phyloP scores from a whole-genome alignment of 2,329 filamentous ascomycete species.

The Aureobasidium uvarum region DNA sequence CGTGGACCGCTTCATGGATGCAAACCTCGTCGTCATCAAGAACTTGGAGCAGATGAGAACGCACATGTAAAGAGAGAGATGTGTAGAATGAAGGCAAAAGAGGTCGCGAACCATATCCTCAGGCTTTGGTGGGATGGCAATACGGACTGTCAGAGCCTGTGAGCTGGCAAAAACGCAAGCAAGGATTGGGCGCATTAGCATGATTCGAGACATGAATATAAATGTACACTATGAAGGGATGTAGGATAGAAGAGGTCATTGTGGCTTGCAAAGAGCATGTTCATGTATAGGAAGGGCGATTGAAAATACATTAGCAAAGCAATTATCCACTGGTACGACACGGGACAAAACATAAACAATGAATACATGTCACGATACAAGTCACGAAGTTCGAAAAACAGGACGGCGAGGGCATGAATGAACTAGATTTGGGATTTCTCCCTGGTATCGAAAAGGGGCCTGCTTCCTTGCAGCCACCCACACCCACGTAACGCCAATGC shows the following conservation, averaged over 20 bases:
- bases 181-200: not conserved
- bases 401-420: slow-evolving; percentile 26
- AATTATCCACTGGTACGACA: not conserved
- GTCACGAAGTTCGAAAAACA: not conserved
- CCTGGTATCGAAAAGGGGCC: slow-evolving; percentile 23
- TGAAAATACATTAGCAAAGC: not conserved
- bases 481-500: slow-evolving; percentile 26
- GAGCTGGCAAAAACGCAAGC: too few species aligned
- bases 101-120: not conserved
- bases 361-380: not conserved
- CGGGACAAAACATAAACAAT: not conserved
- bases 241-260: slow-evolving; percentile 13
- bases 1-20: slow-evolving; percentile 89
- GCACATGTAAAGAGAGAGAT: slow-evolving; percentile 17
- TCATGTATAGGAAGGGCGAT: not conserved
- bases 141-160: too few species aligned
- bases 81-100: not conserved
- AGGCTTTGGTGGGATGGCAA: not conserved
- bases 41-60: slow-evolving; percentile 68
- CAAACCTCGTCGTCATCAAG: slow-evolving; percentile 79
- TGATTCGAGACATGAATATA: not conserved
- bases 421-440: slow-evolving; percentile 24
- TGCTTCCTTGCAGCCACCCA: slow-evolving; percentile 27
- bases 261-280: not conserved
- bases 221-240: slow-evolving; percentile 21